phyloP scores from a whole-genome alignment of 129 eudicot genomes.

The Daucus carota region DH1_v3.0 NC_030386.2:38300001-38300500 shows the following conservation, averaged over 20 bases:
- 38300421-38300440: slow-evolving; percentile 57
- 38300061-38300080: background rate
- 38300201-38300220: background rate
- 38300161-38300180: background rate
- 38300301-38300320: background rate
- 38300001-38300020: no score
- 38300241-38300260: slow-evolving; percentile 79
- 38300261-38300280: slow-evolving; percentile 68
- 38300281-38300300: slow-evolving; percentile 20
- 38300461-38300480: slow-evolving; percentile 14
- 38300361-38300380: slow-evolving; percentile 68
- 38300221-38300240: slow-evolving; percentile 79
- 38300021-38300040: background rate
- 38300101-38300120: background rate
- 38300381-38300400: slow-evolving; percentile 56
- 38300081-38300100: background rate
- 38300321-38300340: background rate
- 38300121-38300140: background rate
- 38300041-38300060: background rate
- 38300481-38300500: background rate
- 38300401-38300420: slow-evolving; percentile 47
- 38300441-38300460: slow-evolving; percentile 36
- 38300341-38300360: background rate
- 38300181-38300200: background rate
- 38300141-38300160: background rate